These are phyloP conservation scores for Glonium stellatum DNA, from an alignment of 495 filamentous ascomycete genomes.

Conservation along the genomic window DNA sequence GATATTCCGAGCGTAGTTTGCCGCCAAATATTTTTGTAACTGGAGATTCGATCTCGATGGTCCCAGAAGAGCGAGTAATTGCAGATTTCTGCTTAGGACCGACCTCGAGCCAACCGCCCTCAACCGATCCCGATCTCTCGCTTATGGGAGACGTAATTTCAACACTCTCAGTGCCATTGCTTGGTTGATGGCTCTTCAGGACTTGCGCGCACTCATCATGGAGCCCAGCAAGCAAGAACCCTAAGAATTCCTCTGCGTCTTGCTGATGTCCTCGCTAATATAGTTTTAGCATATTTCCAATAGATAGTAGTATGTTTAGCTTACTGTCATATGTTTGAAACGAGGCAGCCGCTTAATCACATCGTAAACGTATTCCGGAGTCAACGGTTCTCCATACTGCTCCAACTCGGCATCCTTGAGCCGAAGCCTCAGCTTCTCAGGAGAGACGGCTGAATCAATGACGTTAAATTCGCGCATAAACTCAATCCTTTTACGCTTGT, in stretches of 20 bases:
- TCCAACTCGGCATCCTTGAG: conserved; percentile 79
- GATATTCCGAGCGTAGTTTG: conserved; percentile 81
- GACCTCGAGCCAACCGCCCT: conserved; percentile 83
- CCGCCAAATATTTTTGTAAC: conserved; percentile 94
- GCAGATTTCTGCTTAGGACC: conserved; percentile 83
- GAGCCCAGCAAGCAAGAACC: conserved; percentile 84
- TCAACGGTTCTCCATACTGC: conserved; percentile 84
- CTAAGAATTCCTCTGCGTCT: conserved; percentile 95
- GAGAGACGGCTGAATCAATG: conserved; percentile 68
- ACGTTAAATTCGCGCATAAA: conserved; percentile 91
- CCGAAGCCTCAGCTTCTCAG: conserved; percentile 63
- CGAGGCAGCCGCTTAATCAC: conserved; percentile 77
- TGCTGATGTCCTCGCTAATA: conserved; percentile 84
- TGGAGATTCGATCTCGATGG: conserved; percentile 64
- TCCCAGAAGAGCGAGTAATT: conserved; percentile 80
- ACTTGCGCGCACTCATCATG: conserved; percentile 85
- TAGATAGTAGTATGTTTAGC: conserved; percentile 24
- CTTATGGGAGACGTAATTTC: conserved; percentile 37
- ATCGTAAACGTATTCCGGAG: conserved; percentile 91
- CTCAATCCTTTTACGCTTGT: conserved; percentile 58
- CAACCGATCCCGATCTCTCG: conserved; percentile 24
- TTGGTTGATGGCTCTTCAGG: conserved; percentile 43
- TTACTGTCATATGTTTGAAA: conserved; percentile 84
- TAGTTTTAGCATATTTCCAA: conserved; percentile 30
- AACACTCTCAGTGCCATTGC: conserved; percentile 38